Evolutionary conservation across 202 grass and related monocot genomes (phyloP).

Genomic region (Schoenoplectus triqueter): DNA sequence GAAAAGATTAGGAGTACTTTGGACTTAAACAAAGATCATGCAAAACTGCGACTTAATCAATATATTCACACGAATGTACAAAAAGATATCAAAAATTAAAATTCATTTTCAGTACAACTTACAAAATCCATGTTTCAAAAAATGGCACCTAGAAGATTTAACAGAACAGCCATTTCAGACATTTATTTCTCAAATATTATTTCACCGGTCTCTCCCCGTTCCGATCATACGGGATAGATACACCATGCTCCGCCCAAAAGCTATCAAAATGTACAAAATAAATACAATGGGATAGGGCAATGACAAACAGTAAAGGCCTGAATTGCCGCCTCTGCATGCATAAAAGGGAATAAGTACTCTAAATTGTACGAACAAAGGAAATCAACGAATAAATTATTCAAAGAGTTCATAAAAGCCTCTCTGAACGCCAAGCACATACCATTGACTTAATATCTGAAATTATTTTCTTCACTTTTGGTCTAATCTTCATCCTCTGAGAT

Average conservation of each 20-base stretch:
- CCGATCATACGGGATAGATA: slow-evolving; percentile 16
- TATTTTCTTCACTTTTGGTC: not conserved
- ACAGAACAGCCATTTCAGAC: slow-evolving; percentile 27
- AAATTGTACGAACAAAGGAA: slow-evolving; percentile 38
- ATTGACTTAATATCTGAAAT: slow-evolving; percentile 24
- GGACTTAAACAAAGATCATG: not conserved
- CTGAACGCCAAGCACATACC: slow-evolving; percentile 36
- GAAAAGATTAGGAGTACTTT: too few species aligned
- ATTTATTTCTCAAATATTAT: slow-evolving; percentile 41
- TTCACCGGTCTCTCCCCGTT: slow-evolving; percentile 31
- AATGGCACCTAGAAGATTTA: slow-evolving; percentile 20
- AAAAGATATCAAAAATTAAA: not conserved
- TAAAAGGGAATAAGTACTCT: slow-evolving; percentile 14
- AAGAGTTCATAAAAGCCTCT: slow-evolving; percentile 41
- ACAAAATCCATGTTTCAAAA: slow-evolving; percentile 32
- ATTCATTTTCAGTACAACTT: slow-evolving; percentile 12
- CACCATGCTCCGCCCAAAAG: slow-evolving; percentile 33
- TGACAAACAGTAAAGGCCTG: slow-evolving; percentile 17
- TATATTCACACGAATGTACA: not conserved
- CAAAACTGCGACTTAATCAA: not conserved
- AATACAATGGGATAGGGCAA: slow-evolving; percentile 22
- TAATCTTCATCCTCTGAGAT: slow-evolving; percentile 74
- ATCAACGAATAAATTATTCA: slow-evolving; percentile 41
- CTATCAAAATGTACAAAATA: slow-evolving; percentile 44
- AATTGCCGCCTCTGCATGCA: slow-evolving; percentile 22